Evolutionary conservation across 371 early-diverging fungal genomes (phyloP).

Genomic region (Rhizopus microsporus): DNA sequence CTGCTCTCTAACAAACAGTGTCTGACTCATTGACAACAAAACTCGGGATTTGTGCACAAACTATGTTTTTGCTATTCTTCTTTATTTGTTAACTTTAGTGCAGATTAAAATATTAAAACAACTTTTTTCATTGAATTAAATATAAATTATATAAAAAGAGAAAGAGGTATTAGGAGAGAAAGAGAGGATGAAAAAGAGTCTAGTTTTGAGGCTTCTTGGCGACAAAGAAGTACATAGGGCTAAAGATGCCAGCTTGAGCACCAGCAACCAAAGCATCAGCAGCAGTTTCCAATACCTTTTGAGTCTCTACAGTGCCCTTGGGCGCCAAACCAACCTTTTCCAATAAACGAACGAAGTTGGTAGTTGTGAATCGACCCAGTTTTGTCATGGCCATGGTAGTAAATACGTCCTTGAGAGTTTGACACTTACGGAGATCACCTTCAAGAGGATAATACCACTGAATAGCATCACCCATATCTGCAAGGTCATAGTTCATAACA

Average conservation of each 20-base stretch:
- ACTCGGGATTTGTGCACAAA: no score
- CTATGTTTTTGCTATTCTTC: not conserved
- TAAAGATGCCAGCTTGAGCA: slow-evolving; percentile 77
- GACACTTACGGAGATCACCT: slow-evolving; percentile 58
- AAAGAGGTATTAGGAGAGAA: no score
- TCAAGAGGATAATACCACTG: slow-evolving; percentile 87
- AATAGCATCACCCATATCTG: slow-evolving; percentile 62
- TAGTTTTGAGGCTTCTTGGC: slow-evolving; percentile 75
- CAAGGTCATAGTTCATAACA: slow-evolving; percentile 68
- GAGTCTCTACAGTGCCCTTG: slow-evolving; percentile 79
- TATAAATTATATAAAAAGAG: not conserved
- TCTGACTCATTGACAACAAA: no score
- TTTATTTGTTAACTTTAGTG: slow-evolving; percentile 1
- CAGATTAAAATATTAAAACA: not conserved
- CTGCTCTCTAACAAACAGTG: no score
- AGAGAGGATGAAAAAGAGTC: not conserved
- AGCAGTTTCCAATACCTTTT: slow-evolving; percentile 76
- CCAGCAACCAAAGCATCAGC: slow-evolving; percentile 81
- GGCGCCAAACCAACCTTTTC: slow-evolving; percentile 85
- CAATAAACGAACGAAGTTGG: slow-evolving; percentile 65
- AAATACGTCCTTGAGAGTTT: slow-evolving; percentile 61
- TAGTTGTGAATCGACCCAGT: slow-evolving; percentile 62
- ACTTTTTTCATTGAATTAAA: not conserved
- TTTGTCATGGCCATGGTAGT: slow-evolving; percentile 57
- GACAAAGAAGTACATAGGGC: slow-evolving; percentile 93